Evolutionary conservation across 768 basidiomycete species (phyloP).

Genomic region (Cytidiella melzeri): DNA sequence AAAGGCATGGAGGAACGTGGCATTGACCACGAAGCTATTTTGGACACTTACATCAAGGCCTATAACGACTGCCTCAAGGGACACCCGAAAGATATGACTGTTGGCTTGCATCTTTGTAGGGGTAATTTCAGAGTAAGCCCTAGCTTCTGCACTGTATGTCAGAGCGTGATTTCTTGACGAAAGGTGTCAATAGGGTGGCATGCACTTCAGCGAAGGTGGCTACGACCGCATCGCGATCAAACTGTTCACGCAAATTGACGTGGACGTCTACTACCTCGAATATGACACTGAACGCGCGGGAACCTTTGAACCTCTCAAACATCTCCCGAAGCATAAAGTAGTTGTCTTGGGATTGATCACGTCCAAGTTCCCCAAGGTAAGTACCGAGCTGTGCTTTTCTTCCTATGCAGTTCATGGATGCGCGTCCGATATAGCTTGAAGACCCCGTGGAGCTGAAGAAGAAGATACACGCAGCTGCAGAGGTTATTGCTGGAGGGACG

Average conservation of each 20-base stretch:
- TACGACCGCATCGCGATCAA: slow-evolving; percentile 50
- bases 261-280: slow-evolving; percentile 51
- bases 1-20: slow-evolving; percentile 54
- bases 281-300: slow-evolving; percentile 63
- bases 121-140: slow-evolving; percentile 27
- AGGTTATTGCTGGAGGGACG: slow-evolving; percentile 33
- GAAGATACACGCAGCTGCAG: slow-evolving; percentile 38
- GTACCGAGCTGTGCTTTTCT: slow-evolving; percentile 8
- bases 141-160: background rate
- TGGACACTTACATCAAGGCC: slow-evolving; percentile 60
- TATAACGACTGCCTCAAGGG: slow-evolving; percentile 51
- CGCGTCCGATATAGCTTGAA: slow-evolving; percentile 29
- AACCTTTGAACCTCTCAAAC: slow-evolving; percentile 48
- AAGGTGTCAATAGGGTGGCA: slow-evolving; percentile 30
- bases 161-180: background rate
- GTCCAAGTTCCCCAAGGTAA: slow-evolving; percentile 34
- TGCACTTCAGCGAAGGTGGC: slow-evolving; percentile 56
- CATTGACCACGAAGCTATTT: slow-evolving; percentile 54
- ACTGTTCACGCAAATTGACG: slow-evolving; percentile 53
- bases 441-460: slow-evolving; percentile 33
- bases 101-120: slow-evolving; percentile 58
- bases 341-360: slow-evolving; percentile 39
- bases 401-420: background rate
- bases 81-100: slow-evolving; percentile 47
- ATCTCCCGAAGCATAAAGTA: slow-evolving; percentile 40